Conservation (phyloP, 163 green algal genomes). For the Prototheca wickerhamii region DNA sequence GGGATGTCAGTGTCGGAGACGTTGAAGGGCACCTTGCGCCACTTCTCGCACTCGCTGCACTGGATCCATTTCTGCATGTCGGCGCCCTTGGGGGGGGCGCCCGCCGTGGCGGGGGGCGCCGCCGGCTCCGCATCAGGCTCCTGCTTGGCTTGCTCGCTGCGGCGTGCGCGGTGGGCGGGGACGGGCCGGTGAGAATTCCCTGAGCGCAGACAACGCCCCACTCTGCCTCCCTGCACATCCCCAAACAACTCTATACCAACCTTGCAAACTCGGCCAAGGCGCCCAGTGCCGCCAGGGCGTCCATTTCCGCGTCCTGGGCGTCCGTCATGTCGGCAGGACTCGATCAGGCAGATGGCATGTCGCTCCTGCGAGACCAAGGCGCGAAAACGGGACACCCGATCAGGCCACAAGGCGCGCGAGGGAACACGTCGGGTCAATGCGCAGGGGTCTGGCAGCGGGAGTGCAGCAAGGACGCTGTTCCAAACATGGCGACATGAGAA, state of each 20-base stretch:
- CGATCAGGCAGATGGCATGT: too few species aligned
- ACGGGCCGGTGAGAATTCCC: not conserved
- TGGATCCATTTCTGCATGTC: slow-evolving; percentile 78
- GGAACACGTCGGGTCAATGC: too few species aligned
- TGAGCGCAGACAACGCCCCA: not conserved
- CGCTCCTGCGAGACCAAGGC: too few species aligned
- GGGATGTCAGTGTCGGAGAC: slow-evolving; percentile 58
- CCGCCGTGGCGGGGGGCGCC: slow-evolving; percentile 4
- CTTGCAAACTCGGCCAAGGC: slow-evolving; percentile 36
- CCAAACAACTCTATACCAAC: slow-evolving; percentile 3
- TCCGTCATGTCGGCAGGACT: too few species aligned
- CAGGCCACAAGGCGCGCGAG: too few species aligned
- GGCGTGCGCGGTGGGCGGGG: not conserved
- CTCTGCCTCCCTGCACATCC: not conserved
- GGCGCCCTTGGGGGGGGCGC: slow-evolving; percentile 13
- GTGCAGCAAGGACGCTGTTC: too few species aligned
- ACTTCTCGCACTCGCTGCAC: slow-evolving; percentile 68
- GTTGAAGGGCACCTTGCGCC: slow-evolving; percentile 71
- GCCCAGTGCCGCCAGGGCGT: slow-evolving; percentile 33
- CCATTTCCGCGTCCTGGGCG: slow-evolving; percentile 29
- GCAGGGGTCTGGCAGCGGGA: too few species aligned
- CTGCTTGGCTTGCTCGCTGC: not conserved
- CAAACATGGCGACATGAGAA: too few species aligned
- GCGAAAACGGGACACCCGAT: too few species aligned
- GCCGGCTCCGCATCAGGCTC: not conserved